These are phyloP conservation scores for Alternaria hordeiaustralica DNA, from an alignment of 2,329 filamentous ascomycete genomes.

Conservation along the genomic window DNA sequence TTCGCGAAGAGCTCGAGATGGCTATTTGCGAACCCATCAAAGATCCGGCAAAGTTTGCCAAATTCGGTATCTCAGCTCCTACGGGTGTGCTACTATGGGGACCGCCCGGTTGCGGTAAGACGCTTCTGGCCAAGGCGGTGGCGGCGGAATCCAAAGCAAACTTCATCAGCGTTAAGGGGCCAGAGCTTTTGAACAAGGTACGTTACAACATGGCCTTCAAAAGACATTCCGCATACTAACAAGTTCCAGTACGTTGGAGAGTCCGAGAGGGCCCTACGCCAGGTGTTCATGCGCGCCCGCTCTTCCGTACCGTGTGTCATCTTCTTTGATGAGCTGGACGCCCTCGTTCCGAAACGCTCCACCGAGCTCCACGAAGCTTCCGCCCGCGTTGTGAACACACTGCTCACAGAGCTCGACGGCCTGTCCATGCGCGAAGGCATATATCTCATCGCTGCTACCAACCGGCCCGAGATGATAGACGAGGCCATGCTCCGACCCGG, in stretches of 20 bases:
- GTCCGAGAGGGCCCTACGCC: constrained; percentile 88
- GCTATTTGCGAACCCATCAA: constrained; percentile 92
- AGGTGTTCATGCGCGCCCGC: constrained; percentile 87
- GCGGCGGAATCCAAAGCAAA: constrained; percentile 95
- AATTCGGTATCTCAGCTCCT: constrained; percentile 78
- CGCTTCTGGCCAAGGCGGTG: constrained; percentile 91
- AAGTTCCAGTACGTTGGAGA: constrained; percentile 80
- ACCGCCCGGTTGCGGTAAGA: constrained; percentile 95
- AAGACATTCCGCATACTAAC: constrained; percentile 7
- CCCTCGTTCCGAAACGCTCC: constrained; percentile 84
- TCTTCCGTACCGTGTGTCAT: constrained; percentile 90
- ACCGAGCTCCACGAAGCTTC: constrained; percentile 79
- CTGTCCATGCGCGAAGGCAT: constrained; percentile 80
- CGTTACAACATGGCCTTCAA: background rate
- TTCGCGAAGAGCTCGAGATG: constrained; percentile 80
- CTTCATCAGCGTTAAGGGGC: constrained; percentile 97
- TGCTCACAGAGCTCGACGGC: constrained; percentile 93
- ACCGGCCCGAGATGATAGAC: constrained; percentile 95
- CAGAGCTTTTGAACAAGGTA: constrained; percentile 89
- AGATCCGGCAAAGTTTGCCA: constrained; percentile 76
- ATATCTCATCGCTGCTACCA: constrained; percentile 94
- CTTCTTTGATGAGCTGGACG: constrained; percentile 98
- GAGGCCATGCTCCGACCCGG: constrained; percentile 92
- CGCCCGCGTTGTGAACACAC: constrained; percentile 89
- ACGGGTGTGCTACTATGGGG: constrained; percentile 95